Conservation (phyloP, 768 basidiomycete species). For the Kockovaella imperatae region DNA sequence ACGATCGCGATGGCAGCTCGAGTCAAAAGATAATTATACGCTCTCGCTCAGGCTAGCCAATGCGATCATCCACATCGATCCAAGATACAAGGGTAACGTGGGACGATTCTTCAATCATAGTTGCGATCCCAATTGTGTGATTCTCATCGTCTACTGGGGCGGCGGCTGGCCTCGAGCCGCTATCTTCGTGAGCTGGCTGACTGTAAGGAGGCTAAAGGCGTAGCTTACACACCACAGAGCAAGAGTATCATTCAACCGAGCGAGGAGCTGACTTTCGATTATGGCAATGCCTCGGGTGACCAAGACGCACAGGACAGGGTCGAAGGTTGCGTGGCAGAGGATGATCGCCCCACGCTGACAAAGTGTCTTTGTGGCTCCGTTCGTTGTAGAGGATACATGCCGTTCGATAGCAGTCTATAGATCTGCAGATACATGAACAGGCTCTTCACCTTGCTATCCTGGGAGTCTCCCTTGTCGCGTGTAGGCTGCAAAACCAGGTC, state of each 20-base stretch:
- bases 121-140: constrained; percentile 42
- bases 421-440: too few relatives aligned
- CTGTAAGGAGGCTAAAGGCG: background rate
- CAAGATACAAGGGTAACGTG: constrained; percentile 36
- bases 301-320: too few relatives aligned
- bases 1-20: constrained; percentile 14
- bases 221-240: constrained; percentile 17
- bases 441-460: too few relatives aligned
- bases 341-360: background rate
- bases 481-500: too few relatives aligned
- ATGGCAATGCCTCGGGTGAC: constrained; percentile 35
- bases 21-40: constrained; percentile 38
- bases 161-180: constrained; percentile 34
- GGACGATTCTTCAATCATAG: constrained; percentile 44
- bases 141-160: constrained; percentile 40
- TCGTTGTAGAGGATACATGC: background rate
- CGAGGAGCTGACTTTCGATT: constrained; percentile 45
- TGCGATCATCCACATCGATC: constrained; percentile 33
- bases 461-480: too few relatives aligned
- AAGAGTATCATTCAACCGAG: constrained; percentile 22
- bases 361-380: background rate
- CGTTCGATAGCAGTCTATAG: too few relatives aligned
- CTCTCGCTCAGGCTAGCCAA: constrained; percentile 32
- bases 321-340: too few relatives aligned
- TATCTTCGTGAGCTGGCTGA: constrained; percentile 37